phyloP scores from a whole-genome alignment of 371 early-diverging fungal genomes.

The Chytridium lagenaria region DNA sequence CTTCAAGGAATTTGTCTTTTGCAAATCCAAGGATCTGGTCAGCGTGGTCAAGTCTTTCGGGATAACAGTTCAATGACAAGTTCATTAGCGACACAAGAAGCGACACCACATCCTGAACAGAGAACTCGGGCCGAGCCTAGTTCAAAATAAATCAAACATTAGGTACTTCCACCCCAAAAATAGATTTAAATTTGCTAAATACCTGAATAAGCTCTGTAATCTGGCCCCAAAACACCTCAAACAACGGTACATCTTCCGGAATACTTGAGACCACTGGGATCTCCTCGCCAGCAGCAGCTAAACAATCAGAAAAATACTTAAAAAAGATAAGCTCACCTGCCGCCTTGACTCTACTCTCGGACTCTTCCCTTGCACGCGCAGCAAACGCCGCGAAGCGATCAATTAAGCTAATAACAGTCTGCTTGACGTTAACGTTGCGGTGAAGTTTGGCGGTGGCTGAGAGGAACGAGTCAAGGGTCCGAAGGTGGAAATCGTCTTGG shows the following conservation, averaged over 20 bases:
- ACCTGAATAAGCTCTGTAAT: conserved; percentile 88
- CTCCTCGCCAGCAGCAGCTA: neutral
- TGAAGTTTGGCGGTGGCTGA: conserved; percentile 88
- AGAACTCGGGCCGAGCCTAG: conserved; percentile 86
- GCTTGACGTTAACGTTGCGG: conserved; percentile 90
- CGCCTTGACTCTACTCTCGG: too few relatives aligned
- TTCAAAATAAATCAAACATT: too few relatives aligned
- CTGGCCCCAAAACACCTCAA: conserved; percentile 94
- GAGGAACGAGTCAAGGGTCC: conserved; percentile 85
- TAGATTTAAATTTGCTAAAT: too few relatives aligned
- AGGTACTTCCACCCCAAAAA: neutral
- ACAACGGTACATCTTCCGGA: conserved; percentile 82
- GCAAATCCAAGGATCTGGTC: conserved; percentile 88
- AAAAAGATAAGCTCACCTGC: neutral
- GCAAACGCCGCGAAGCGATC: conserved; percentile 88
- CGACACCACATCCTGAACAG: conserved; percentile 86
- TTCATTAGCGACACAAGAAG: conserved; percentile 84
- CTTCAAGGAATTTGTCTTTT: conserved; percentile 48
- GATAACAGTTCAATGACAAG: conserved; percentile 90
- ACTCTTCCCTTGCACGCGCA: conserved; percentile 65
- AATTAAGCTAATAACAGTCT: conserved; percentile 89
- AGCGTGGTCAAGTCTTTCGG: conserved; percentile 81
- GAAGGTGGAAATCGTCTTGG: conserved; percentile 93
- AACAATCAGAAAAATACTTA: neutral
- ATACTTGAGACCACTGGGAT: conserved; percentile 60